phyloP scores from a whole-genome alignment of 208 protist species.

The Zelonia costaricensis region DNA sequence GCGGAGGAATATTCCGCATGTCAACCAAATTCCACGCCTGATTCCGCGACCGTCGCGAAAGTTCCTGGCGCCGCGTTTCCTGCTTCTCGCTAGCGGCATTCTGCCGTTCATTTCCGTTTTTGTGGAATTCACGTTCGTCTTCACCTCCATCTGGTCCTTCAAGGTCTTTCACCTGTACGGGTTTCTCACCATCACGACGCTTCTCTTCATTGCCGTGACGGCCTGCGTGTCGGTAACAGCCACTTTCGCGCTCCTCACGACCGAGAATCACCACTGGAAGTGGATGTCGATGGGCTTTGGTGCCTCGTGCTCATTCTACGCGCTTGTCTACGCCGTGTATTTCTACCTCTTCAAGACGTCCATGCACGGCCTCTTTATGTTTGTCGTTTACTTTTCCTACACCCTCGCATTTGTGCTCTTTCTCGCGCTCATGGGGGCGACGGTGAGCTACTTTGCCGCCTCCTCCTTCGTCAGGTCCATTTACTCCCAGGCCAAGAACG shows the following conservation, averaged over 20 bases:
- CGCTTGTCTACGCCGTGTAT: conserved; percentile 84
- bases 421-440: conserved; percentile 43
- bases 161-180: conserved; percentile 97
- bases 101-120: conserved; percentile 96
- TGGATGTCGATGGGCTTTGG: conserved; percentile 92
- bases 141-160: conserved; percentile 96
- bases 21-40: conserved; percentile 92
- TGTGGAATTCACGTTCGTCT: conserved; percentile 96
- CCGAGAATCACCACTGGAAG: conserved; percentile 93
- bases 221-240: conserved; percentile 86
- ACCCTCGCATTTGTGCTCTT: conserved; percentile 11
- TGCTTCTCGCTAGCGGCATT: conserved; percentile 84
- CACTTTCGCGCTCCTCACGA: conserved; percentile 94
- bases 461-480: conserved; percentile 53
- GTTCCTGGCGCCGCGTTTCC: conserved; percentile 19
- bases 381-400: conserved; percentile 27
- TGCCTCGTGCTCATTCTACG: conserved; percentile 81
- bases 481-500: conserved; percentile 50
- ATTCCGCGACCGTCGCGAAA: conserved; percentile 86
- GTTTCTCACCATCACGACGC: conserved; percentile 92
- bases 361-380: conserved; percentile 16
- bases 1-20: conserved; percentile 60
- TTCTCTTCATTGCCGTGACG: conserved; percentile 90
- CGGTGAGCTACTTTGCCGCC: conserved; percentile 37
- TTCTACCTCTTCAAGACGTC: conserved; percentile 22